Evolutionary conservation across 1,139 yeast genomes (phyloP), one percentile per base, ranked within the genome.

Genomic region (Protomyces pachydermus): DNA sequence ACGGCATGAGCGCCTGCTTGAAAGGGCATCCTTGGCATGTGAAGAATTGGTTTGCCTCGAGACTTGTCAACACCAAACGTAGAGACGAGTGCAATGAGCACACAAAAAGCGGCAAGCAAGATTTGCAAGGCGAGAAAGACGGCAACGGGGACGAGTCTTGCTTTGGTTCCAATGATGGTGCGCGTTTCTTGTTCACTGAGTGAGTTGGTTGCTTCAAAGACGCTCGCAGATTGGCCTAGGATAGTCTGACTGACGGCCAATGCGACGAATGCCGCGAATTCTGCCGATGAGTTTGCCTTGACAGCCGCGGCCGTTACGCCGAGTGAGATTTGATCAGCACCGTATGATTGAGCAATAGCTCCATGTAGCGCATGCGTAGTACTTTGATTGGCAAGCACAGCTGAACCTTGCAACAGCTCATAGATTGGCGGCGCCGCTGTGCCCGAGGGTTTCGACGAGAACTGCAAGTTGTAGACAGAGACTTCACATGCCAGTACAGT

Each of bases 231-330:
- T 18, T 54, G 56, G 18, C 48, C 56, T 3, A 54, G 12, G 12
- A 54, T 54, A 18, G 56, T 37, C 8, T 54, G 48, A 20, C 48
- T 37, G 9, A 54, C 38, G 34, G 56, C 12, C 10, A 54, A 46
- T 8, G 56, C 56, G 18, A 54, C 56, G 12, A 18, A 37, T n/a
- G n/a, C 38, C 12, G 56, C 48, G 18, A 38, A 54, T 5, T 37
- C 48, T 3, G 14, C 9, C 18, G 56, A 54, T 20, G 48, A 37
- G 12, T 54, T 54, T n/a, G 56, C 56, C 46, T 25, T n/a, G 10
- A 38, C 56, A 3, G 56, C 56, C 6, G 56, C 56, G 3, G 56
- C 20, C 16, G 56, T 54, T 5, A 54, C 56, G 10, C 56, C 56
- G 18, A 54, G 34, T 2, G 56, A 54, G 34, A 54, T 54, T 38